These are phyloP conservation scores for Blumeria hordei DNA, from an alignment of 2,329 filamentous ascomycete species.

Conservation along the genomic window DNA sequence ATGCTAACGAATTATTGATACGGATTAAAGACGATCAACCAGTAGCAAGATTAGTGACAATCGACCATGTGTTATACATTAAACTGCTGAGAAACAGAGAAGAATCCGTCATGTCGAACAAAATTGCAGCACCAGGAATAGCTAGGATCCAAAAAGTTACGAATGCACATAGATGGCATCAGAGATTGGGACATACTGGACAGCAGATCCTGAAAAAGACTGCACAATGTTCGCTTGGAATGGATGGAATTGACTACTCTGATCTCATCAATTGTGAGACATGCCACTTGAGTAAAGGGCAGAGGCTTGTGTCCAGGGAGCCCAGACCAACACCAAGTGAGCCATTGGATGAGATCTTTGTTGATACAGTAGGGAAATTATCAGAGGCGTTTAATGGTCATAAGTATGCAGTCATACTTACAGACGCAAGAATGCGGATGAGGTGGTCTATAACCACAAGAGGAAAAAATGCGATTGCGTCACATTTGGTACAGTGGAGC, in stretches of 20 bases:
- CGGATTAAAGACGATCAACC: neutral
- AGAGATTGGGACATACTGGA: neutral
- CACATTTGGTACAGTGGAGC: neutral
- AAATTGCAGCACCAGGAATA: neutral
- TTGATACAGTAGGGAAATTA: neutral
- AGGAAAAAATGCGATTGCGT: neutral
- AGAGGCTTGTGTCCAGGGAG: neutral
- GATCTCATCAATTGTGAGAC: neutral
- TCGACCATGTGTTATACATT: neutral
- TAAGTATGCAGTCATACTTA: neutral
- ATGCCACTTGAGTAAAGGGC: neutral
- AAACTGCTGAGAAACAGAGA: neutral
- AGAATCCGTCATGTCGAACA: neutral
- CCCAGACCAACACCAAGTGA: neutral
- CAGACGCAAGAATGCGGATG: neutral
- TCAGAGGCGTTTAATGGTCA: neutral
- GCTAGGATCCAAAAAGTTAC: neutral
- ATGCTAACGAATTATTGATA: neutral
- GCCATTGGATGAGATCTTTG: neutral
- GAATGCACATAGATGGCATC: neutral
- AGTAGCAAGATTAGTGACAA: neutral
- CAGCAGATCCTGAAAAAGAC: neutral
- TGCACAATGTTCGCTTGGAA: neutral
- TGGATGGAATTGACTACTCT: neutral
- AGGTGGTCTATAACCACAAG: neutral